A percentile compares a stretch with the other conserved stretches of the same genome.
Evolutionary conservation across 2,329 filamentous ascomycete genomes (phyloP).

Genomic region (Colletotrichum shisoi): DNA sequence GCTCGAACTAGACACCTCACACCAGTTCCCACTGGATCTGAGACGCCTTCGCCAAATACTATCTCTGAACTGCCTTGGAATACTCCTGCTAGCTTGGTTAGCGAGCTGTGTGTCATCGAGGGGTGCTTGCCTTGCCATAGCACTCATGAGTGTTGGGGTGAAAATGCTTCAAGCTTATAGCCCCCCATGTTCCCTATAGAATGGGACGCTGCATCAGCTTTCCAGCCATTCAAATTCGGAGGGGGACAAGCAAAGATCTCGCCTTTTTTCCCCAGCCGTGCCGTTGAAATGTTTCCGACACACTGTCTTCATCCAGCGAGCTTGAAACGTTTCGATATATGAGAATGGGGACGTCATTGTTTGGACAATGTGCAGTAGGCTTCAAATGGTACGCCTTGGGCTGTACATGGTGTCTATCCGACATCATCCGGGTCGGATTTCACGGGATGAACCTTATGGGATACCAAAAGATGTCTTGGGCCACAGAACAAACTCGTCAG

Average conservation of each 20-base stretch:
- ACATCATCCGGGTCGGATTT: background rate
- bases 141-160: slow-evolving; percentile 43
- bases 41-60: slow-evolving; percentile 40
- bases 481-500: background rate
- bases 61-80: slow-evolving; percentile 42
- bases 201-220: background rate
- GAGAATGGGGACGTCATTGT: slow-evolving; percentile 41
- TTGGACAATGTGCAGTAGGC: slow-evolving; percentile 33
- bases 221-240: background rate
- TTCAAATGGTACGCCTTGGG: slow-evolving; percentile 20
- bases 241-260: background rate
- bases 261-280: slow-evolving; percentile 42
- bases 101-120: too few relatives aligned
- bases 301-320: slow-evolving; percentile 36
- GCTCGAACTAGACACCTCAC: slow-evolving; percentile 37
- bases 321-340: slow-evolving; percentile 41
- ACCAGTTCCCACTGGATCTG: slow-evolving; percentile 30
- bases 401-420: background rate
- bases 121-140: slow-evolving; percentile 37
- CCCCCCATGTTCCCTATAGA: slow-evolving; percentile 41
- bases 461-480: background rate
- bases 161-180: slow-evolving; percentile 42
- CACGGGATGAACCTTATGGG: background rate
- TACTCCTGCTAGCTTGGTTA: slow-evolving; percentile 33
- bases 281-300: slow-evolving; percentile 35